Evolutionary conservation across 768 basidiomycete species (phyloP), one percentile per base, ranked within the genome.

Genomic region (Tylopilus rubrobrunneus): DNA sequence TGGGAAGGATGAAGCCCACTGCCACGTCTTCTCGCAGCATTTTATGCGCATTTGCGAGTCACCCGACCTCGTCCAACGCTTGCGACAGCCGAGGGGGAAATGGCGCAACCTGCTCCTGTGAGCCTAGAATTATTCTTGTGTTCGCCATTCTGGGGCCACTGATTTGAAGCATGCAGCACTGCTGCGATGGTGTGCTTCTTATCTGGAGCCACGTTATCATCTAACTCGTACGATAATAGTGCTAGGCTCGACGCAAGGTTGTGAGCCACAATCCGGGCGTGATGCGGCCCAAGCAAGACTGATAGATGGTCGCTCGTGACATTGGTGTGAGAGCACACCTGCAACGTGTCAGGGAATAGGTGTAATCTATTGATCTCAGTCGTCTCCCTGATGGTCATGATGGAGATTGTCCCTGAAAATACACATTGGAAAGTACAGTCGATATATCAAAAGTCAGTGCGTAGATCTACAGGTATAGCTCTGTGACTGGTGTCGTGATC

Each of bases 401-500:
- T 28, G 39, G 40, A 53, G 43, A 51, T 7, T 2, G 12, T 28
- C 36, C 36, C 17, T 15, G 17, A 17, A 15, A 37, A 37, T n/a
- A n/a, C n/a, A n/a, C n/a, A n/a, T n/a, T 7, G 37, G 12, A 12
- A n/a, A 9, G 14, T 39, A 51, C 21, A 48, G 12, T 53, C 34
- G 25, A 51, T 17, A 34, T 23, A 49, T 49, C 21, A 23, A 45
- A 19, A 45, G 27, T 29, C 48, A 34, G 29, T n/a, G 44, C 19
- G 29, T 34, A 44, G 42, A 45, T 44, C 40, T 28, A 9, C 41
- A 37, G 10, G 36, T 40, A 17, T 21, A 17, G 12, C 29, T 60
- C 64, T 71, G 73, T 55, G 73, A 73, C 48, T 39, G 9, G 12
- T n/a, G 27, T 45, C 40, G 36, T 17, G 34, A 29, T 39, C 37